Evolutionary conservation across 2,329 filamentous ascomycete species (phyloP), one percentile per base, ranked within the genome.

Genomic region (Neofusicoccum kwambonambiense): DNA sequence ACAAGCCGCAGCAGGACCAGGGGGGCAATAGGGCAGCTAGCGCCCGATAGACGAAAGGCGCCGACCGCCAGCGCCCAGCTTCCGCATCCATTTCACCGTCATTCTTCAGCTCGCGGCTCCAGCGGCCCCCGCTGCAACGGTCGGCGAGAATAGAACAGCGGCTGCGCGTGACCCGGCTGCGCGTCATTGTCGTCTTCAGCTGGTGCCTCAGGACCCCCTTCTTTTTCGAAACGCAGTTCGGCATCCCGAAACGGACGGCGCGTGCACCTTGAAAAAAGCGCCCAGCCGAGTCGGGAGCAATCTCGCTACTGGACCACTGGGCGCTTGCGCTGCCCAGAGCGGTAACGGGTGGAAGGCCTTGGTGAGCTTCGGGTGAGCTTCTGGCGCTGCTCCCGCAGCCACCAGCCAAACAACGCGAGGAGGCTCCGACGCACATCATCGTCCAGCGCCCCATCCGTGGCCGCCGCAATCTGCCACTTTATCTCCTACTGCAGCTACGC

Each of bases 271-370:
- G 17, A 57, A 19, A 44, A 42, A 19, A 34, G 47, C 47, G 47
- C 17, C 35, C 54, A 0, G 22, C 27, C 27, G 27, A 31, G 27
- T 31, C 27, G 15, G 19, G 39, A 34, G 39, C 54, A 58, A 58
- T 58, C 39, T 58, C 54, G 54, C 54, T 58, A 44, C 41, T 41
- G 52, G 54, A 13, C 54, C 52, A 58, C 54, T 58, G 8, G 39
- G 27, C 37, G 52, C 52, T 22, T 44, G 52, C 52, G 13, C 31
- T 57, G 9, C 34, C 17, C n/a, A 42, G 47, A 31, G 47, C 19
- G 51, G 51, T 19, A 52, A 39, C 17, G 27, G 50, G 50, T 39
- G 34, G 51, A 56, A 42, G 37, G 51, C 51, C 51, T 56, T 56
- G 51, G 19, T 56, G 51, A 41, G 51, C 35, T 56, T 56, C 35